Base-by-base conservation (phyloP, 176 grass and related monocot genomes). In the Ananas comosus region DNA sequence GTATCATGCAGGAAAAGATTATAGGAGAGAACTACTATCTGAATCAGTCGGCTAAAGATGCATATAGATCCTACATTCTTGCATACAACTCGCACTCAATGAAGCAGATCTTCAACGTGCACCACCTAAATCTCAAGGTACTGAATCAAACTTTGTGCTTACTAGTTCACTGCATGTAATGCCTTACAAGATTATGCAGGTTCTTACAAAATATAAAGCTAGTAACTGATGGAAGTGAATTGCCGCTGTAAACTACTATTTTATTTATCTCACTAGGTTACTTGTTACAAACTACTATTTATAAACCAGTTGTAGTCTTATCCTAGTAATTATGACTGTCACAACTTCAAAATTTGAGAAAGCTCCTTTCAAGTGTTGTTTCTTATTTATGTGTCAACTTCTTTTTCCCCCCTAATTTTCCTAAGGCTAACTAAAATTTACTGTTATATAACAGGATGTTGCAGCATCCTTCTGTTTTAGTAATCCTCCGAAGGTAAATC, bases 61-160 rank as follows among this genome's bases (percentile, higher is more conserved):
- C 93, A 13, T 97, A 92, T 67, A 85, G 81, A 65, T 90, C 93
- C 68, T 97, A 97, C 8, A 80, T 97, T 69, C 76, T 92, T 52
- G 73, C 93, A 10, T 92, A 97, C 28, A 87, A 92, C 63, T 97
- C 93, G 50, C 93, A 97, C 72, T 85, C 89, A 16, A 90, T 97
- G 93, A 92, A 90, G 75, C 81, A 83, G 67, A 91, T 97, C 73
- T 97, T 97, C 59, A 85, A 97, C 74, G 89, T 92, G 69, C 93
- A 92, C 71, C 84, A 85, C 33, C 89, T 97, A 4, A 77, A 97
- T 68, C 77, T 97, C 33, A 89, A 92, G 93, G 93, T 97, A 92
- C 58, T 64, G 54, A n/a, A 61, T 61, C 16, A 10, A 61, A 18
- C 2, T 61, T 18, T 10, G 9, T 61, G 9, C 5, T 61, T n/a